Percentiles rank a stretch among this genome's conserved stretches.
These are phyloP conservation scores for Casuarina glauca DNA, from an alignment of 306 rosid species.

Conservation along the genomic window DNA sequence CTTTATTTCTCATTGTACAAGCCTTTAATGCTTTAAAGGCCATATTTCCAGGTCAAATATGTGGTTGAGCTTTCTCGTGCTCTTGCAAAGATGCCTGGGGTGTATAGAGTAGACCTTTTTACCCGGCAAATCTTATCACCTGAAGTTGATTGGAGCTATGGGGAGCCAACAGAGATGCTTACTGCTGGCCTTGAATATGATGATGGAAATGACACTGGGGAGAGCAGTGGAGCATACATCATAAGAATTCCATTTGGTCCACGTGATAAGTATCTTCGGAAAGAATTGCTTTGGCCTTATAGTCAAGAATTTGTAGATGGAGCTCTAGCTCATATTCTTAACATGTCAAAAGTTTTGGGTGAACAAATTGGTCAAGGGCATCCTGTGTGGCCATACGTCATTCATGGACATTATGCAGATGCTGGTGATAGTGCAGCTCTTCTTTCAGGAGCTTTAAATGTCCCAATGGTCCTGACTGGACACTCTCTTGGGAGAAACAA, in stretches of 20 bases:
- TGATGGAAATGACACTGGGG: constrained; percentile 59
- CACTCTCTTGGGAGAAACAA: constrained; percentile 93
- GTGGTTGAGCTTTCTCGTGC: constrained; percentile 94
- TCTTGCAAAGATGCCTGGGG: constrained; percentile 86
- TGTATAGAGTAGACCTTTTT: constrained; percentile 82
- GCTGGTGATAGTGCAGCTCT: constrained; percentile 93
- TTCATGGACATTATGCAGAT: constrained; percentile 92
- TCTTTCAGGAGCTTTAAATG: constrained; percentile 90
- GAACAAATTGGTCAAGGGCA: constrained; percentile 83
- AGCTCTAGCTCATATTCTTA: constrained; percentile 83
- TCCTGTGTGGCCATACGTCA: constrained; percentile 91
- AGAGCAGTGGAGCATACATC: constrained; percentile 91
- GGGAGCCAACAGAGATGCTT: constrained; percentile 90
- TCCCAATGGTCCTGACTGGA: constrained; percentile 89
- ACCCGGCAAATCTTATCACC: constrained; percentile 83
- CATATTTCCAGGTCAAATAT: constrained; percentile 63
- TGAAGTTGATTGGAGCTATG: constrained; percentile 92
- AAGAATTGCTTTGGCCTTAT: constrained; percentile 90
- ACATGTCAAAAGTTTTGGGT: constrained; percentile 86
- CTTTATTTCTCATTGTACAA: neutral
- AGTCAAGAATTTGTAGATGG: constrained; percentile 91
- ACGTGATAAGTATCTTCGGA: constrained; percentile 70
- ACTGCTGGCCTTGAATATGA: constrained; percentile 55
- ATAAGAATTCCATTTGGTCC: constrained; percentile 90
- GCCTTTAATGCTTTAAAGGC: constrained; percentile 20